Conservation (phyloP, 257 asterid species). For the Paulownia fortunei region DNA sequence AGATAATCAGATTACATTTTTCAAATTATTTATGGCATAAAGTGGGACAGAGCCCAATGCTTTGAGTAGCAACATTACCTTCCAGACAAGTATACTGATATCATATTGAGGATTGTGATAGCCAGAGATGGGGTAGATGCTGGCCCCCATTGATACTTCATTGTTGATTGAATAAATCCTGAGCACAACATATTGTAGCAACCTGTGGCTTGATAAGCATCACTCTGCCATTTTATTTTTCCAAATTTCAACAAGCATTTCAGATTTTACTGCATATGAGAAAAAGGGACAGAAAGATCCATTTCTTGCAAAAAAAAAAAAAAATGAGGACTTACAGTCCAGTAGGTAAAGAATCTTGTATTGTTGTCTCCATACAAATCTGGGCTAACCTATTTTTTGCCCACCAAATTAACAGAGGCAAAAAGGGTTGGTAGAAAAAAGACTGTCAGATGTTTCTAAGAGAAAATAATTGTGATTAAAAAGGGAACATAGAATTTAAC, state of each 20-base stretch:
- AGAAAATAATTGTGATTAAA: neutral
- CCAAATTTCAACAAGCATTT: constrained; percentile 39
- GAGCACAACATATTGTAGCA: constrained; percentile 86
- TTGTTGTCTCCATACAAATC: constrained; percentile 81
- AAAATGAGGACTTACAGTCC: constrained; percentile 76
- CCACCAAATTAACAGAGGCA: constrained; percentile 18
- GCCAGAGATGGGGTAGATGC: constrained; percentile 72
- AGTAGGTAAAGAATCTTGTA: constrained; percentile 89
- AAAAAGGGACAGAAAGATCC: constrained; percentile 13
- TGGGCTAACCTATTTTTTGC: constrained; percentile 81
- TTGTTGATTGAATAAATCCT: constrained; percentile 81
- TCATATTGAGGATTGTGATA: constrained; percentile 69
- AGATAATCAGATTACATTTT: constrained; percentile 30
- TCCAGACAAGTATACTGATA: constrained; percentile 88
- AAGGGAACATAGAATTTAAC: too few species aligned
- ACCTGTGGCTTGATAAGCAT: constrained; percentile 87
- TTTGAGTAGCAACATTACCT: constrained; percentile 51
- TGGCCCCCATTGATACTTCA: constrained; percentile 84
- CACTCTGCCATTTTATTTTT: constrained; percentile 61
- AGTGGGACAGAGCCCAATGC: constrained; percentile 25
- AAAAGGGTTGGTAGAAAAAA: constrained; percentile 11
- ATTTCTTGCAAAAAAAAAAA: neutral
- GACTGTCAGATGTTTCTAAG: neutral
- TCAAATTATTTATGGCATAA: constrained; percentile 27
- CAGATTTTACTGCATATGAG: too few species aligned